Evolutionary conservation across 2,329 filamentous ascomycete genomes (phyloP).

Genomic region (Fusarium musae): DNA sequence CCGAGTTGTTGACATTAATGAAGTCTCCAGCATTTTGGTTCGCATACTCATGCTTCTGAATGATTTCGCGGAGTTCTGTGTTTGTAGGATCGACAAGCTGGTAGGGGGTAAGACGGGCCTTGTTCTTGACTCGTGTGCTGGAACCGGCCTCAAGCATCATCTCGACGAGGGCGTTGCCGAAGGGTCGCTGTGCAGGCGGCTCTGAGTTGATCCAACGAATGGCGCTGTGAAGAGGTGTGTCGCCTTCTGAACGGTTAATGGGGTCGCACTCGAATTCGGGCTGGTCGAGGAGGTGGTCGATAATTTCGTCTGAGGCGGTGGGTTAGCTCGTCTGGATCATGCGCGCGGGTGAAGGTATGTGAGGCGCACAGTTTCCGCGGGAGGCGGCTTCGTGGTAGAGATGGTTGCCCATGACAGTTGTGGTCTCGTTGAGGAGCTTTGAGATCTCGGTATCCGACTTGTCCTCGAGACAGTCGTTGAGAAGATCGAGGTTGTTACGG

Average conservation of each 20-base stretch:
- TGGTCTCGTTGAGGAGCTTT: constrained; percentile 84
- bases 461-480: constrained; percentile 76
- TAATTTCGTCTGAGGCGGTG: constrained; percentile 72
- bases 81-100: constrained; percentile 81
- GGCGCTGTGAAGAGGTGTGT: constrained; percentile 83
- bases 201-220: constrained; percentile 81
- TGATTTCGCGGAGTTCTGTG: constrained; percentile 66
- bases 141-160: constrained; percentile 86
- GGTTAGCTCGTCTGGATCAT: constrained; percentile 25
- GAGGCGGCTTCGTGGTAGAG: constrained; percentile 89
- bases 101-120: constrained; percentile 75
- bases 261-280: constrained; percentile 88
- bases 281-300: constrained; percentile 85
- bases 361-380: constrained; percentile 84
- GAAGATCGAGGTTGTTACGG: constrained; percentile 88
- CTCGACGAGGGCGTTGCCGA: constrained; percentile 74
- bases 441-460: constrained; percentile 74
- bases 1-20: constrained; percentile 51
- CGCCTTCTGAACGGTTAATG: constrained; percentile 73
- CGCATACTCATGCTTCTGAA: constrained; percentile 78
- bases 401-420: constrained; percentile 87
- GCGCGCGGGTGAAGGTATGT: not conserved
- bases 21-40: constrained; percentile 69
- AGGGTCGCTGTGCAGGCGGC: constrained; percentile 69
- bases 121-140: constrained; percentile 70